A percentile compares a stretch with the other conserved stretches of the same genome.
Evolutionary conservation across 805 yeast genomes (phyloP).

Genomic region (Candida krabiensis): DNA sequence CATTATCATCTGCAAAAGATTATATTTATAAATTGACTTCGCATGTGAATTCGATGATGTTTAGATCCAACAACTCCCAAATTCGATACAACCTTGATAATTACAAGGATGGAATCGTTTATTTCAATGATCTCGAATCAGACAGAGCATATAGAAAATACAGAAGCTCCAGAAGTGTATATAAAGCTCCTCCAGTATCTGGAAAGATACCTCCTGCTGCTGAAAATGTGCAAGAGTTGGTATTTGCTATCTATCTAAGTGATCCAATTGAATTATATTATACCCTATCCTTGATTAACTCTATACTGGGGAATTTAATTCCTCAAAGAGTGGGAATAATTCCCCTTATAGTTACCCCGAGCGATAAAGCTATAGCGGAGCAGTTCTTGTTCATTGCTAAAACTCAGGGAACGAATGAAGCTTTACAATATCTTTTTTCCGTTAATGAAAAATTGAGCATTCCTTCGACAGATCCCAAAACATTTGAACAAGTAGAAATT

Average conservation of each 20-base stretch:
- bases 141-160: conserved; percentile 55
- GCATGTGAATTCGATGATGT: conserved; percentile 8
- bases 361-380: conserved; percentile 25
- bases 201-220: conserved; percentile 69
- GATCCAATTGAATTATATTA: conserved; percentile 51
- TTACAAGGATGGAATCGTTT: conserved; percentile 46
- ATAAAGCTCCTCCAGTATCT: conserved; percentile 41
- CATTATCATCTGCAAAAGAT: conserved; percentile 33
- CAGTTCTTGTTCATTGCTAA: conserved; percentile 25
- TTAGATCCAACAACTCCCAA: conserved; percentile 9
- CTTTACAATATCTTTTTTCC: conserved; percentile 23
- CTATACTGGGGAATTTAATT: conserved; percentile 53
- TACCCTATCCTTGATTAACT: conserved; percentile 47
- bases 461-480: background rate
- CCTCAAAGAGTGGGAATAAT: conserved; percentile 83
- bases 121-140: conserved; percentile 72
- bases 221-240: conserved; percentile 73
- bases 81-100: conserved; percentile 26
- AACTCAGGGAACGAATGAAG: conserved; percentile 20
- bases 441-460: conserved; percentile 15
- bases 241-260: conserved; percentile 66
- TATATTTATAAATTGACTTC: conserved; percentile 42
- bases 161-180: conserved; percentile 45
- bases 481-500: conserved; percentile 8
- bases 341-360: conserved; percentile 47